phyloP scores from a whole-genome alignment of 2,329 filamentous ascomycete genomes.

The Aspergillus aculeatinus region DNA sequence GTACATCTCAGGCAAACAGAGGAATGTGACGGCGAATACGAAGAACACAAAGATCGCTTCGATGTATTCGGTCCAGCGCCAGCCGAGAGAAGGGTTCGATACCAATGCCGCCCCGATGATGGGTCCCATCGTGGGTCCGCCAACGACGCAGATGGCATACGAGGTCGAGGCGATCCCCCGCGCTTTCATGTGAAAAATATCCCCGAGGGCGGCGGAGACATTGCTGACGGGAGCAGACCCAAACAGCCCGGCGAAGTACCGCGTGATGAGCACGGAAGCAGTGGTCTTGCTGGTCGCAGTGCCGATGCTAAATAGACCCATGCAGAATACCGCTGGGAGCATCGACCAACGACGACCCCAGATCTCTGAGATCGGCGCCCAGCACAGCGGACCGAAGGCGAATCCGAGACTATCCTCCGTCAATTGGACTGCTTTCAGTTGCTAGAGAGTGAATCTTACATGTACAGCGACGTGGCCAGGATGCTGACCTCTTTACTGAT shows the following conservation, averaged over 20 bases:
- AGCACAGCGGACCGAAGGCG: constrained; percentile 42
- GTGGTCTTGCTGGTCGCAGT: constrained; percentile 43
- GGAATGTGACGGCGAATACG: constrained; percentile 23
- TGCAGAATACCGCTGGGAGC: constrained; percentile 43
- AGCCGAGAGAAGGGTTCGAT: constrained; percentile 23
- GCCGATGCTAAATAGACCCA: constrained; percentile 49
- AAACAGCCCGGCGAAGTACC: constrained; percentile 49
- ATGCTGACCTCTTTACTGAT: constrained; percentile 49
- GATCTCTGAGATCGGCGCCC: constrained; percentile 46
- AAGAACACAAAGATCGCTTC: constrained; percentile 42
- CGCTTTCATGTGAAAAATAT: constrained; percentile 41
- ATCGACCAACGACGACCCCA: constrained; percentile 48
- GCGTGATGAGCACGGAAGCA: constrained; percentile 39
- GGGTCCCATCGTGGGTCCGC: constrained; percentile 44
- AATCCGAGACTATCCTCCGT: constrained; percentile 28
- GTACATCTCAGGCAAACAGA: constrained; percentile 43
- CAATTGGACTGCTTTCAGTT: background rate
- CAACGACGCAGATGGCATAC: constrained; percentile 42
- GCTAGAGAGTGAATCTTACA: constrained; percentile 23
- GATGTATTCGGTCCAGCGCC: constrained; percentile 42
- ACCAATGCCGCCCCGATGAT: constrained; percentile 42
- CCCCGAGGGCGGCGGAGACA: constrained; percentile 45
- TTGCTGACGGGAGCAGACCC: constrained; percentile 46
- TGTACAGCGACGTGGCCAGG: constrained; percentile 48
- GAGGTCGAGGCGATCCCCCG: constrained; percentile 42